A percentile compares a stretch with the other conserved stretches of the same genome.
These are phyloP conservation scores for Penicillium sp. DNA, from an alignment of 2,329 filamentous ascomycete species.

Conservation along the genomic window DNA sequence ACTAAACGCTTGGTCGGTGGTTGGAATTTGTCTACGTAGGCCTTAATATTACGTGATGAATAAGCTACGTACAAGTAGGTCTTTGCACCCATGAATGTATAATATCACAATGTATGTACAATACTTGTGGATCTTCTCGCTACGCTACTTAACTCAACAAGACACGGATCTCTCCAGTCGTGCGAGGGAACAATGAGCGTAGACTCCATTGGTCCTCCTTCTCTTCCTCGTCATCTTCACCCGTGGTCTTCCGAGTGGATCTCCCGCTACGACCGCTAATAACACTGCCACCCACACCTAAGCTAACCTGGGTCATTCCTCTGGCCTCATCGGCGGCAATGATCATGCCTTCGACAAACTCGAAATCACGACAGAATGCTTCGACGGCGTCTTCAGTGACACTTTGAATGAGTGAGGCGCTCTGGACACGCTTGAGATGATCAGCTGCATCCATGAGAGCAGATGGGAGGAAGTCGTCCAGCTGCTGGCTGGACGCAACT, in stretches of 20 bases:
- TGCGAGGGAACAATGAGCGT: constrained; percentile 62
- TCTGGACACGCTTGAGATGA: constrained; percentile 72
- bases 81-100: too few species aligned
- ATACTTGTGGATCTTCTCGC: neutral
- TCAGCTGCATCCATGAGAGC: constrained; percentile 90
- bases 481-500: constrained; percentile 66
- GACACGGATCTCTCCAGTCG: constrained; percentile 63
- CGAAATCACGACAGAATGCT: constrained; percentile 83
- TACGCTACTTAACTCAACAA: constrained; percentile 53
- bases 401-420: constrained; percentile 68
- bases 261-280: constrained; percentile 21
- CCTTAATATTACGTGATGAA: too few species aligned
- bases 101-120: neutral
- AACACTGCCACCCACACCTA: constrained; percentile 26
- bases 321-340: constrained; percentile 57
- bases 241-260: constrained; percentile 16
- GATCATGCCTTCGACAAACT: constrained; percentile 63
- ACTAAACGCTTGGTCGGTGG: neutral
- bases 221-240: constrained; percentile 36
- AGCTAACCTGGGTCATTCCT: constrained; percentile 33
- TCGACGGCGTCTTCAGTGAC: constrained; percentile 82
- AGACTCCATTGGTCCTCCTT: constrained; percentile 40
- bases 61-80: too few species aligned
- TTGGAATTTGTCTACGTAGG: too few species aligned
- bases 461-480: constrained; percentile 90